Percentiles rank a stretch among this genome's conserved stretches.
Conservation (phyloP, 768 basidiomycete genomes). For the Lentinula lateritia region DNA sequence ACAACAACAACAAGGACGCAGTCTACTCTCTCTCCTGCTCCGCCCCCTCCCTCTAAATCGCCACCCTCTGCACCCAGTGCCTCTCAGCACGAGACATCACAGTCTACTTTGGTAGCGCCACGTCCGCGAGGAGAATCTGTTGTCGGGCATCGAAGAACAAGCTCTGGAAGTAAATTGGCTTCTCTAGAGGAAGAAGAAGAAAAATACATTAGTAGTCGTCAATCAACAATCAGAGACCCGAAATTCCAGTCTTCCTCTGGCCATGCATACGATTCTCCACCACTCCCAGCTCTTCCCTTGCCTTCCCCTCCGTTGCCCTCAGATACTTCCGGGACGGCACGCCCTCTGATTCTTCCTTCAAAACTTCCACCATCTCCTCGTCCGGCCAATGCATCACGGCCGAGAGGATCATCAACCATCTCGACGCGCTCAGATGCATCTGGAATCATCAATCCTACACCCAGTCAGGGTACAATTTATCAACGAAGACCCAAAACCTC, state of each 20-base stretch:
- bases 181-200: conserved; percentile 58
- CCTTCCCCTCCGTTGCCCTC: conserved; percentile 17
- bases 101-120: conserved; percentile 28
- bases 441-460: conserved; percentile 54
- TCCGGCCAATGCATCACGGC: conserved; percentile 31
- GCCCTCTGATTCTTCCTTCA: conserved; percentile 22
- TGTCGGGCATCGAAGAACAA: conserved; percentile 43
- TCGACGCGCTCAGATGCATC: conserved; percentile 32
- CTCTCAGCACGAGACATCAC: conserved; percentile 17
- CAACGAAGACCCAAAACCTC: conserved; percentile 65
- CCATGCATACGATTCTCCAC: conserved; percentile 53
- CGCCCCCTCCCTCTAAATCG: conserved; percentile 57
- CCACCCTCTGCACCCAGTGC: conserved; percentile 51
- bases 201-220: conserved; percentile 26
- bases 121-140: conserved; percentile 45
- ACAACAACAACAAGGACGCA: conserved; percentile 47
- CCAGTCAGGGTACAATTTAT: conserved; percentile 59
- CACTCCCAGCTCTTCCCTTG: conserved; percentile 59
- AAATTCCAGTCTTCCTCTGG: not conserved
- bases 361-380: conserved; percentile 47
- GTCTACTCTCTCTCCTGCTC: conserved; percentile 59
- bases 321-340: conserved; percentile 25
- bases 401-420: conserved; percentile 52
- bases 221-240: conserved; percentile 7
- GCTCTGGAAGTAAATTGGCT: conserved; percentile 51